A percentile compares a stretch with the other conserved stretches of the same genome.
Evolutionary conservation across 306 rosid genomes (phyloP).

Genomic region (Inga leiocalycina): DNA sequence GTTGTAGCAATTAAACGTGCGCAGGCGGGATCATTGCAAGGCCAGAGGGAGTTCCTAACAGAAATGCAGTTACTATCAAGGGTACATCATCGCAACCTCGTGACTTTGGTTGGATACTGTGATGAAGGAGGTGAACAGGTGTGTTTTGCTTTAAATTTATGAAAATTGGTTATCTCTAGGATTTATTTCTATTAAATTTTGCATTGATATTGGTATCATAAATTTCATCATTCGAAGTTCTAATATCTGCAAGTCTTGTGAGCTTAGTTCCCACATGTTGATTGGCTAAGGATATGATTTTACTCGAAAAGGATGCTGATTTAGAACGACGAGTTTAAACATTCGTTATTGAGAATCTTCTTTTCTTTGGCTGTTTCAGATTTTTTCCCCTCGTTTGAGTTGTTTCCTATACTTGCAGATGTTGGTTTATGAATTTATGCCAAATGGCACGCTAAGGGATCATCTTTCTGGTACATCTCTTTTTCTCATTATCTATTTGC

Average conservation of each 20-base stretch:
- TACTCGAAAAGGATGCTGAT: neutral
- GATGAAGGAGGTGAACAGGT: conserved; percentile 90
- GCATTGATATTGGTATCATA: conserved; percentile 3
- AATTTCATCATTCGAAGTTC: conserved; percentile 1
- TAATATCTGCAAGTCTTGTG: conserved; percentile 1
- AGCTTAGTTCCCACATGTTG: neutral
- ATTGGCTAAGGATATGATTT: neutral
- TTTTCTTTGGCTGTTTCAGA: conserved; percentile 20
- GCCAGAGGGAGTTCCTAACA: conserved; percentile 85
- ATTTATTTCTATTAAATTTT: neutral
- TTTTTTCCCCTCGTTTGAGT: conserved; percentile 20
- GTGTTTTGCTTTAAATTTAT: conserved; percentile 17
- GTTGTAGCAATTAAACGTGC: conserved; percentile 89
- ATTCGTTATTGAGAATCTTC: neutral
- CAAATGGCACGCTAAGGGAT: conserved; percentile 89
- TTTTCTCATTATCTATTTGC: conserved; percentile 25
- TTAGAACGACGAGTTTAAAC: neutral
- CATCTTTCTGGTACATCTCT: conserved; percentile 77
- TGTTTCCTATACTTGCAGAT: conserved; percentile 65
- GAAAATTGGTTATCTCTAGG: neutral
- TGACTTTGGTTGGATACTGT: conserved; percentile 78
- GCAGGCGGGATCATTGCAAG: conserved; percentile 79
- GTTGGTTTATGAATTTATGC: conserved; percentile 92
- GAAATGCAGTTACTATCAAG: conserved; percentile 81
- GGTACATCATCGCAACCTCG: conserved; percentile 86